Evolutionary conservation across 2,329 filamentous ascomycete genomes (phyloP).

Genomic region (Trichoderma lentiforme): DNA sequence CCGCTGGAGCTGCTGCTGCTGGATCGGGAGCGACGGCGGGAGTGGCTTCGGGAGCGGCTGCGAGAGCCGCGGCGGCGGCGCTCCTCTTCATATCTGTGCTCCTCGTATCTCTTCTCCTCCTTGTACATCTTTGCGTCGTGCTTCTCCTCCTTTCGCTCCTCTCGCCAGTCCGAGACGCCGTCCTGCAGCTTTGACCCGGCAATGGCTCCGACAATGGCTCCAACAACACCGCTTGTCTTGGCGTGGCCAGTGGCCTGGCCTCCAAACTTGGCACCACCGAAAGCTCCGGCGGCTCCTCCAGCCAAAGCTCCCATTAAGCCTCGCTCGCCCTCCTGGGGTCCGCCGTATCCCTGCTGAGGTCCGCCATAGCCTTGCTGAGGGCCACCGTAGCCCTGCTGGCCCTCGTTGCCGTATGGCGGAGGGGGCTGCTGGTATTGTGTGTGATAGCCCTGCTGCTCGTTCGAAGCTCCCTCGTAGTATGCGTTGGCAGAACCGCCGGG

Average conservation of each 20-base stretch:
- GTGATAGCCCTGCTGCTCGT: slow-evolving; percentile 6
- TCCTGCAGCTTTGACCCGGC: slow-evolving; percentile 43
- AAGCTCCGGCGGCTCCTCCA: slow-evolving; percentile 39
- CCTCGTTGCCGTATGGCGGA: neutral
- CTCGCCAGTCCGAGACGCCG: slow-evolving; percentile 38
- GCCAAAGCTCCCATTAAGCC: slow-evolving; percentile 40
- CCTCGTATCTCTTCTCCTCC: slow-evolving; percentile 22
- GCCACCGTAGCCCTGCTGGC: neutral
- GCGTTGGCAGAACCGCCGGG: neutral
- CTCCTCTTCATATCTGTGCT: slow-evolving; percentile 14
- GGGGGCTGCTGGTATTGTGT: slow-evolving; percentile 10
- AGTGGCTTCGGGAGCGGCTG: slow-evolving; percentile 21
- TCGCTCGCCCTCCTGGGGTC: slow-evolving; percentile 37
- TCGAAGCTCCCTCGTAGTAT: slow-evolving; percentile 11
- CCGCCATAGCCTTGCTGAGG: neutral
- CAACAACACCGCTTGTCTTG: slow-evolving; percentile 37
- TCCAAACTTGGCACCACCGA: slow-evolving; percentile 40
- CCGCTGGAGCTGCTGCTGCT: slow-evolving; percentile 14
- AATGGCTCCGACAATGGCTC: slow-evolving; percentile 40
- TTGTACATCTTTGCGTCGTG: slow-evolving; percentile 29
- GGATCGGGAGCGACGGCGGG: neutral
- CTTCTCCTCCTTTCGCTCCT: slow-evolving; percentile 40
- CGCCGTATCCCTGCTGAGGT: slow-evolving; percentile 15
- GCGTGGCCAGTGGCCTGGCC: slow-evolving; percentile 25
- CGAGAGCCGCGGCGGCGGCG: slow-evolving; percentile 19